Base-by-base conservation (phyloP, 2,329 filamentous ascomycete genomes). In the Plectosphaerella cucumerina region DNA sequence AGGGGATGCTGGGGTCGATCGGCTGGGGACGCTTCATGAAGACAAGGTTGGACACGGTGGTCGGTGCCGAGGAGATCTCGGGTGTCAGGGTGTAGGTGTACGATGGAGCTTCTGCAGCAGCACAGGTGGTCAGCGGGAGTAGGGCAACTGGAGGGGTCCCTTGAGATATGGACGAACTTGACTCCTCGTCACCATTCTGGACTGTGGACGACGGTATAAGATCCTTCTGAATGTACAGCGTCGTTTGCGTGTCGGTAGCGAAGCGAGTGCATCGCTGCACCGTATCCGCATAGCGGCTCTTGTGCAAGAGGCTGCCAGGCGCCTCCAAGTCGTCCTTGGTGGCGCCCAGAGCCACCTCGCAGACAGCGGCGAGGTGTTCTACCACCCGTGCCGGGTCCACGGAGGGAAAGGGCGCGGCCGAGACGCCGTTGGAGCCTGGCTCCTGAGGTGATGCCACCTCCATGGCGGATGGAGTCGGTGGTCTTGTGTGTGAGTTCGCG, bases 201-300 rank as follows among this genome's bases (percentile, higher is more conserved):
- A 74, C 63, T 50, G 78, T 68, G 46, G 80, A 75, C 12, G 76
- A 75, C 56, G 78, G 74, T 49, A 80, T 71, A 57, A 86, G 66
- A 65, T 93, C 90, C 72, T 97, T 96, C 66, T 94, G 88, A 56
- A 97, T 86, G 71, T 97, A 97, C 56, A 99, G 76, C 50, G 88
- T 90, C 56, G 87, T 85, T 72, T 96, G 90, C 52, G 87, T 80
- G 70, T 99, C 95, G 55, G 85, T 84, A 52, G 91, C 91, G 70
- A 97, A 97, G 62, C 92, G 87, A 59, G 85, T 84, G 70, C 93
- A 97, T 73, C 90, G 83, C 65, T 91, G 85, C 51, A 96, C 73
- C 6, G 94, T 97, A 61, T 97, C 93, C 49, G 78, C 73, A 59
- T 90, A 81, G 59, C 80, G 82, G 51, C 77, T 71, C 62, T 85